Conservation (phyloP, 148 eudicot genomes). For the Beta vulgaris region DNA sequence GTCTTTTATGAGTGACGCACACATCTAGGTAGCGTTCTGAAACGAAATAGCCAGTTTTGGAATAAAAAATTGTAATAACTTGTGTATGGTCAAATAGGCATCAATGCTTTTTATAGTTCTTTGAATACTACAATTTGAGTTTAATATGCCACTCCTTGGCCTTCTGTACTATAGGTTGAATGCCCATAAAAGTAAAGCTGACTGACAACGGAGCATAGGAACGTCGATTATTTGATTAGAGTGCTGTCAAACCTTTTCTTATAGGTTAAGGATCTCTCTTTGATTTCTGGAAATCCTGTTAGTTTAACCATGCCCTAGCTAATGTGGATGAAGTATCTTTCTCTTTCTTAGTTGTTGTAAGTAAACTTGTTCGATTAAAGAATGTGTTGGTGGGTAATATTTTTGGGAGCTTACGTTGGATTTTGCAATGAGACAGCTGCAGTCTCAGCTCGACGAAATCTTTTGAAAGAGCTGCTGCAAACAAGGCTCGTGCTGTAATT, state of each 20-base stretch:
- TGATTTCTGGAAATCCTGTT: neutral
- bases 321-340: neutral
- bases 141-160: neutral
- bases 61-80: neutral
- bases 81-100: neutral
- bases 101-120: neutral
- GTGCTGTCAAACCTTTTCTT: neutral
- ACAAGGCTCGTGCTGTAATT: slow-evolving; percentile 84
- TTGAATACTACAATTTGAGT: neutral
- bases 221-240: neutral
- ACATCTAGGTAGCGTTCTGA: neutral
- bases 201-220: neutral
- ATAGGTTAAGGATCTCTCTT: neutral
- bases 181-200: neutral
- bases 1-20: neutral
- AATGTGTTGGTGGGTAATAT: too few relatives aligned
- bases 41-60: neutral
- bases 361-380: neutral
- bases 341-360: neutral
- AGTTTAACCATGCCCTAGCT: neutral
- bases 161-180: neutral
- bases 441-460: slow-evolving; percentile 81
- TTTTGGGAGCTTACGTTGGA: slow-evolving; percentile 25
- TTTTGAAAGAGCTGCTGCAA: slow-evolving; percentile 94
- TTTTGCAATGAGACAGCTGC: slow-evolving; percentile 56